These are phyloP conservation scores for Neoascochyta sp. DNA, from an alignment of 2,329 filamentous ascomycete species.

Conservation along the genomic window DNA sequence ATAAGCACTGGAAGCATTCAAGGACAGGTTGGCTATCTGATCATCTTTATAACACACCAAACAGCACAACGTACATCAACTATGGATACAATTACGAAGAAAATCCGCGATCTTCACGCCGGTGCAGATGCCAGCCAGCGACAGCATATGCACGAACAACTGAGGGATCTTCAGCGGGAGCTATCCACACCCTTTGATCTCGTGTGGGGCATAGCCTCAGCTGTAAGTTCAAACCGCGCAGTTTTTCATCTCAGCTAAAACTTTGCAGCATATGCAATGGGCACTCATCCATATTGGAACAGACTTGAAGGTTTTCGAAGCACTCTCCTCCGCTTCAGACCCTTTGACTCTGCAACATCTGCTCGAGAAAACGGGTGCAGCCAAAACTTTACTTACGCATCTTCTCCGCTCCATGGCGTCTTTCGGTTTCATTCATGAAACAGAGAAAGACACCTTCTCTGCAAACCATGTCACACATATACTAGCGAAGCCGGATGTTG, in stretches of 20 bases:
- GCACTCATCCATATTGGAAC: constrained; percentile 20
- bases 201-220: constrained; percentile 12
- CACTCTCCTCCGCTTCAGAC: constrained; percentile 7
- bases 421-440: constrained; percentile 30
- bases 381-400: constrained; percentile 27
- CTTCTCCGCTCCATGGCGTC: constrained; percentile 35
- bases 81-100: constrained; percentile 21
- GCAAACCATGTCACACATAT: constrained; percentile 28
- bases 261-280: constrained; percentile 14
- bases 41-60: too few relatives aligned
- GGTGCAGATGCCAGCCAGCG: constrained; percentile 15
- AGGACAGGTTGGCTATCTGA: too few relatives aligned
- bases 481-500: constrained; percentile 24
- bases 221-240: constrained; percentile 5
- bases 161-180: constrained; percentile 25
- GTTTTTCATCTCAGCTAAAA: neutral
- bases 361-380: constrained; percentile 17
- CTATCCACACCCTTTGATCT: constrained; percentile 25
- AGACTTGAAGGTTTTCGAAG: constrained; percentile 18
- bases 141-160: constrained; percentile 20
- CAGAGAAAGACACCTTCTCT: constrained; percentile 21
- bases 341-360: constrained; percentile 16
- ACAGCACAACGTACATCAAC: too few relatives aligned
- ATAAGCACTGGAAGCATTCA: too few relatives aligned
- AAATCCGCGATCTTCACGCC: constrained; percentile 20